Evolutionary conservation across 2,329 filamentous ascomycete genomes (phyloP).

Genomic region (Fusarium veterinarium): DNA sequence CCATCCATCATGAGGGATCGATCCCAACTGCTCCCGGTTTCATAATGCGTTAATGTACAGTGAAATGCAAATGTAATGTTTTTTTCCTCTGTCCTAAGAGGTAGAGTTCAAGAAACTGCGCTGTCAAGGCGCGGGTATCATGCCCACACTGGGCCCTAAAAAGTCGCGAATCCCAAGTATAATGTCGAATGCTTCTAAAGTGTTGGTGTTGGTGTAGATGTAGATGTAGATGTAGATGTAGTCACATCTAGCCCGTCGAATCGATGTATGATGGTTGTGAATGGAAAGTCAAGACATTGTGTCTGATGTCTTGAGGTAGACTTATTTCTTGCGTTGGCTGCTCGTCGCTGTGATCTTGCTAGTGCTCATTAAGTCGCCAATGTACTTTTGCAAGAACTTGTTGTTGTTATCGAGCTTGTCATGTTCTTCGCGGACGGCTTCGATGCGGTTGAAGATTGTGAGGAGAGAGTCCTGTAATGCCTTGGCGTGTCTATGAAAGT

Average conservation of each 20-base stretch:
- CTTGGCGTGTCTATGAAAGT: slow-evolving; percentile 78
- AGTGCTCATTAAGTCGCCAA: slow-evolving; percentile 94
- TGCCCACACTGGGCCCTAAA: slow-evolving; percentile 43
- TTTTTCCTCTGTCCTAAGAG: slow-evolving; percentile 19
- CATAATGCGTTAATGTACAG: slow-evolving; percentile 47
- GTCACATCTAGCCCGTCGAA: slow-evolving; percentile 14
- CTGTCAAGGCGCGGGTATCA: slow-evolving; percentile 47
- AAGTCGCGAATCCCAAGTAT: slow-evolving; percentile 36
- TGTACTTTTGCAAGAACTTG: slow-evolving; percentile 97
- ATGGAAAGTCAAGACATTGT: not conserved
- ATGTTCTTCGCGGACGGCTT: slow-evolving; percentile 93
- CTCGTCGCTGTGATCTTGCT: slow-evolving; percentile 75
- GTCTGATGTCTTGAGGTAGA: not conserved
- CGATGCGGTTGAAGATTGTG: slow-evolving; percentile 91
- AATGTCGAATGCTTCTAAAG: slow-evolving; percentile 27
- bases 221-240: slow-evolving; percentile 13
- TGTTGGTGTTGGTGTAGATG: slow-evolving; percentile 13
- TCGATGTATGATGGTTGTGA: slow-evolving; percentile 5
- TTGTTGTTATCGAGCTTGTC: slow-evolving; percentile 98
- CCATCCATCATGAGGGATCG: slow-evolving; percentile 33
- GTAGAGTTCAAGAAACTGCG: slow-evolving; percentile 35
- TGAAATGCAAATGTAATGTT: slow-evolving; percentile 27
- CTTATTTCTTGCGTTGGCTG: slow-evolving; percentile 65
- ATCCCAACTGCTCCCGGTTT: slow-evolving; percentile 32
- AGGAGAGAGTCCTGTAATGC: slow-evolving; percentile 88